These are phyloP conservation scores for Candolleomyces aberdarensis DNA, from an alignment of 768 basidiomycete genomes.

Conservation along the genomic window DNA sequence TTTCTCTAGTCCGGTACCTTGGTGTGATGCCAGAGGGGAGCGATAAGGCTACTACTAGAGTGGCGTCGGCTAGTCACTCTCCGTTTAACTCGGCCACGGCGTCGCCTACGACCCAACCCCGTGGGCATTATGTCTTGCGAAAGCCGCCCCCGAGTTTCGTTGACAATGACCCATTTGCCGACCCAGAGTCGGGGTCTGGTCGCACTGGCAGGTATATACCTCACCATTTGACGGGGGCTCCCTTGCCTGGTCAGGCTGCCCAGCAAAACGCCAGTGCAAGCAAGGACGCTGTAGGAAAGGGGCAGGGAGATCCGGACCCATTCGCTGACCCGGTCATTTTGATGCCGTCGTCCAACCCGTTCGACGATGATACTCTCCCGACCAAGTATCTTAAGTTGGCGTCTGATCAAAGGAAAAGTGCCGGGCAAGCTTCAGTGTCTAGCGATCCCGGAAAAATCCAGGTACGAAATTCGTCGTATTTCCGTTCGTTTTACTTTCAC, in stretches of 20 bases:
- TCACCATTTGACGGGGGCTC: background rate
- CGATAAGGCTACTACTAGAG: too few species aligned
- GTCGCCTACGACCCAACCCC: too few species aligned
- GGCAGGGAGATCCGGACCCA: background rate
- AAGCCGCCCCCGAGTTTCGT: too few species aligned
- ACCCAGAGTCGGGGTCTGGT: background rate
- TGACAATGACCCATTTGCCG: background rate
- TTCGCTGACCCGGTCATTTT: background rate
- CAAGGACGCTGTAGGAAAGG: too few species aligned
- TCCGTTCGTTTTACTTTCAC: too few species aligned
- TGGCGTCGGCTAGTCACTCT: too few species aligned
- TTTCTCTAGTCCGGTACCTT: too few species aligned
- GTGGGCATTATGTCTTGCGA: too few species aligned
- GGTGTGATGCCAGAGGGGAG: too few species aligned
- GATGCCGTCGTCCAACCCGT: background rate
- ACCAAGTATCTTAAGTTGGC: background rate
- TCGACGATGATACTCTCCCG: slow-evolving; percentile 1
- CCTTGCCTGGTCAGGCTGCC: background rate
- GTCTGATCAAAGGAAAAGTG: background rate
- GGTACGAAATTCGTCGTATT: background rate
- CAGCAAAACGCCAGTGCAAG: too few species aligned
- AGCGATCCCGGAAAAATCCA: background rate
- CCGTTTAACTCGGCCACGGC: too few species aligned
- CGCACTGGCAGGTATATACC: background rate
- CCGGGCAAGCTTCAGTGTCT: background rate